Base-by-base conservation (phyloP, 2,329 filamentous ascomycete genomes). In the Stachybotrys elegans region DNA sequence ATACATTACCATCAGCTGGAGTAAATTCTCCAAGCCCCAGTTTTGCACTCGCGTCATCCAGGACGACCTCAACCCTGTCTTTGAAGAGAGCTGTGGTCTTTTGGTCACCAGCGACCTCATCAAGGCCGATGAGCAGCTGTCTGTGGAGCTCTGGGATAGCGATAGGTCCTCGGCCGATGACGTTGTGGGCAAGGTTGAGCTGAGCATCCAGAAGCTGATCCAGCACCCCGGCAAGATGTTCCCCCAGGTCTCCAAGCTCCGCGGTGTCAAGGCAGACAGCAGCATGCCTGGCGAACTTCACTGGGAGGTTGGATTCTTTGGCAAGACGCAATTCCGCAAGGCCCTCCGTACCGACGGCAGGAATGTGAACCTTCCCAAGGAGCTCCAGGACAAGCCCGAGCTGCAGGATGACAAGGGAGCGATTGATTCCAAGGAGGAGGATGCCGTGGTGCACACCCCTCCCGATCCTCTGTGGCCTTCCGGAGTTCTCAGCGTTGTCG, bases 1-100 rank as follows among this genome's bases (percentile, higher is more conserved):
- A 0, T 97, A 97, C 63, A 94, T 97, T 60, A 96, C 92, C 23
- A 76, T 97, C 27, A 85, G 87, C 32, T 97, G 94, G 72, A 94
- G 88, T 57, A 96, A 97, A 64, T 97, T 96, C 55, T 88, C 87
- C 45, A 98, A 98, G 68, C 92, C 92, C 2, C 94, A 95, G 79
- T 97, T 95, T 66, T 96, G 91, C 65, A 97, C 93, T 2, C 83
- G 93, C 39, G 91, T 97, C 42, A 96, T 97, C 51, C 89, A 92
- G 42, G 92, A 97, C 58, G 86, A 96, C 53, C 76, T 95, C 43
- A 95, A 97, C 57, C 93, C 93, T 0, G 76, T 95, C 5, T 97
- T 94, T 72, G 87, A 93, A 57, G 93, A 97, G 66, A 87, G 81
- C 2, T 83, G 88, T 35, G 90, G 88, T 2, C 73, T 97, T 16